Conservation (phyloP, 2,329 filamentous ascomycete genomes). For the Aureobasidium sp. region DNA sequence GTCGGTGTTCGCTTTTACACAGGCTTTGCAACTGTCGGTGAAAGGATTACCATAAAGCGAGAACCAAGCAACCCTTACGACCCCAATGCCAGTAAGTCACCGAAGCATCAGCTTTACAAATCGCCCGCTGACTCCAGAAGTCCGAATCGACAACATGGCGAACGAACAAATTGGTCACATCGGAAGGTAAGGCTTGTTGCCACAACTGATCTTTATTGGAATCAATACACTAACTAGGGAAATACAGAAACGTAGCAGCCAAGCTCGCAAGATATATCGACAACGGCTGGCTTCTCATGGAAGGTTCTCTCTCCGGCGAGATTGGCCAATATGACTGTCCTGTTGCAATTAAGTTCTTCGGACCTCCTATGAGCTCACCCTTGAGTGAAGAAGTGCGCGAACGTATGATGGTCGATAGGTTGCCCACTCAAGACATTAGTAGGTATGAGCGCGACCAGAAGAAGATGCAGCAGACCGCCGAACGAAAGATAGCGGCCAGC, state of each 20-base stretch:
- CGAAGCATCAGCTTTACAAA: not conserved
- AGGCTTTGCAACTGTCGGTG: slow-evolving; percentile 2
- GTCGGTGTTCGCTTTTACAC: slow-evolving; percentile 56
- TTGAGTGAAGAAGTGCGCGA: slow-evolving; percentile 19
- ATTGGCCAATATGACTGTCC: slow-evolving; percentile 67
- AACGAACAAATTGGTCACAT: slow-evolving; percentile 71
- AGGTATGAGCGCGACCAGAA: slow-evolving; percentile 31
- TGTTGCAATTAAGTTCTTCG: slow-evolving; percentile 60
- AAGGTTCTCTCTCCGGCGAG: slow-evolving; percentile 59
- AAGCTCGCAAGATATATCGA: slow-evolving; percentile 69
- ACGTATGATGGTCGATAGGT: slow-evolving; percentile 53
- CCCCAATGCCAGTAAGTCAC: slow-evolving; percentile 10
- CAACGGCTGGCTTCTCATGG: slow-evolving; percentile 50
- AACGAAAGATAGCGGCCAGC: slow-evolving; percentile 17
- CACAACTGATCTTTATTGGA: not conserved
- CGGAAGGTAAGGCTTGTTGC: slow-evolving; percentile 31
- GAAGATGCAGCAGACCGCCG: slow-evolving; percentile 23
- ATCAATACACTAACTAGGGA: not conserved
- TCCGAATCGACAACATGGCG: slow-evolving; percentile 69
- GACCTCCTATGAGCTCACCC: slow-evolving; percentile 50
- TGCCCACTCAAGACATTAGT: slow-evolving; percentile 46
- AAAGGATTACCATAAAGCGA: slow-evolving; percentile 54
- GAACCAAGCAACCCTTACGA: slow-evolving; percentile 54
- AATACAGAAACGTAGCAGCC: slow-evolving; percentile 47
- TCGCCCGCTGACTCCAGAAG: slow-evolving; percentile 57